These are phyloP conservation scores for Erysimum cheiranthoides DNA, from an alignment of 345 rosid genomes.

Conservation along the genomic window DNA sequence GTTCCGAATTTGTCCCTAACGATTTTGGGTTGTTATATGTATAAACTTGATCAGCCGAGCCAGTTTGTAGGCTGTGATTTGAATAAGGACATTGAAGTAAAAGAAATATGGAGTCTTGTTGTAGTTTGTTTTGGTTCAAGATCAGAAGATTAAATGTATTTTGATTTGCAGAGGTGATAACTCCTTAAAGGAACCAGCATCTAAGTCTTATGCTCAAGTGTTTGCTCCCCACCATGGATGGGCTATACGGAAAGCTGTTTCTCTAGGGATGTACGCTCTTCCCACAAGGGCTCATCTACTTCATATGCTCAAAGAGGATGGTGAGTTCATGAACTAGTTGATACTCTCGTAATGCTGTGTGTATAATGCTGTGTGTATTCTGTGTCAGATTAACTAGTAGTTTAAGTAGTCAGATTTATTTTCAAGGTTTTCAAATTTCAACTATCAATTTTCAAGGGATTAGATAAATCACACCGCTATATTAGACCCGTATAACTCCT, in stretches of 20 bases:
- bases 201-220: conserved; percentile 90
- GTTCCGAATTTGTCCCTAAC: background rate
- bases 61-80: conserved; percentile 6
- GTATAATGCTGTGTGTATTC: background rate
- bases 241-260: conserved; percentile 91
- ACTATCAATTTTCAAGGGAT: conserved; percentile 9
- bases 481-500: background rate
- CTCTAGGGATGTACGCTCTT: conserved; percentile 93
- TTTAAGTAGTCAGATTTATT: background rate
- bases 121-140: background rate
- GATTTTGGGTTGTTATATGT: background rate
- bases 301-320: conserved; percentile 82
- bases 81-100: background rate
- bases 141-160: background rate
- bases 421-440: background rate
- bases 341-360: conserved; percentile 21
- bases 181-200: conserved; percentile 84
- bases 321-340: conserved; percentile 54
- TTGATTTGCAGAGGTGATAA: conserved; percentile 59
- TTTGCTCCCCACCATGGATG: conserved; percentile 96
- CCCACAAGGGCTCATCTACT: conserved; percentile 85
- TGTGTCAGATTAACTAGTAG: conserved; percentile 15
- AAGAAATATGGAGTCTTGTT: background rate
- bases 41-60: background rate
- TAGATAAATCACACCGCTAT: background rate